phyloP scores from a whole-genome alignment of 805 yeast genomes.

The Cyberlindnera maclurae region DNA sequence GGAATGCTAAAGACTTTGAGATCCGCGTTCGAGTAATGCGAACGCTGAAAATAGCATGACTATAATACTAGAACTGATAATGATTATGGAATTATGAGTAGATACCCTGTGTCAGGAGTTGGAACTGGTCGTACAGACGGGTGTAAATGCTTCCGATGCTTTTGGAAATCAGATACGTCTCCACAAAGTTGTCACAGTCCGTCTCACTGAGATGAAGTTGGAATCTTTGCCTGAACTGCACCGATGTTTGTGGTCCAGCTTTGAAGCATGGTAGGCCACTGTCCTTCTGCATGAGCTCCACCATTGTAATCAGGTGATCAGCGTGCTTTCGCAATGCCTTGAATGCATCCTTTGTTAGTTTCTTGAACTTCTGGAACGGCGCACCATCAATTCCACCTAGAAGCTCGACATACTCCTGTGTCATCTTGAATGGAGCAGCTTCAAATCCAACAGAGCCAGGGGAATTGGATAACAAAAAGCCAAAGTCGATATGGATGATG shows the following conservation, averaged over 20 bases:
- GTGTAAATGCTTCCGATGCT: conserved; percentile 87
- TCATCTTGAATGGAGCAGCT: conserved; percentile 93
- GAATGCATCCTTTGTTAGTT: conserved; percentile 66
- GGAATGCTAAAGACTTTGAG: conserved; percentile 10
- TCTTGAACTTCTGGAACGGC: conserved; percentile 52
- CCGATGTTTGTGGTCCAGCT: conserved; percentile 78
- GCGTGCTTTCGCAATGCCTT: conserved; percentile 64
- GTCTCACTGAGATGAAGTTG: conserved; percentile 68
- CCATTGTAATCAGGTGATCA: conserved; percentile 71
- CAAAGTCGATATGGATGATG: conserved; percentile 91
- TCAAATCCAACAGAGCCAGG: conserved; percentile 98
- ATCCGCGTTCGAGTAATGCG: conserved; percentile 7
- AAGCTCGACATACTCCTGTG: conserved; percentile 82
- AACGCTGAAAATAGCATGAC: neutral
- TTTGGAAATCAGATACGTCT: conserved; percentile 63
- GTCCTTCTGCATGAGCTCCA: conserved; percentile 91
- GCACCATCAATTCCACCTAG: conserved; percentile 72
- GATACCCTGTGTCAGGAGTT: conserved; percentile 90
- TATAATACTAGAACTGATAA: too few species aligned
- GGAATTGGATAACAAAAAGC: conserved; percentile 83
- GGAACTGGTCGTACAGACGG: conserved; percentile 90
- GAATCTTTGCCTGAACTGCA: conserved; percentile 71
- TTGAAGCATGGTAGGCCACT: conserved; percentile 87
- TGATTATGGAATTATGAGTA: conserved; percentile 28
- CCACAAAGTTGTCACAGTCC: conserved; percentile 75